Evolutionary conservation across 129 eudicot genomes (phyloP), one percentile per base, ranked within the genome.

Genomic region (Pulicaria dysenterica): DNA sequence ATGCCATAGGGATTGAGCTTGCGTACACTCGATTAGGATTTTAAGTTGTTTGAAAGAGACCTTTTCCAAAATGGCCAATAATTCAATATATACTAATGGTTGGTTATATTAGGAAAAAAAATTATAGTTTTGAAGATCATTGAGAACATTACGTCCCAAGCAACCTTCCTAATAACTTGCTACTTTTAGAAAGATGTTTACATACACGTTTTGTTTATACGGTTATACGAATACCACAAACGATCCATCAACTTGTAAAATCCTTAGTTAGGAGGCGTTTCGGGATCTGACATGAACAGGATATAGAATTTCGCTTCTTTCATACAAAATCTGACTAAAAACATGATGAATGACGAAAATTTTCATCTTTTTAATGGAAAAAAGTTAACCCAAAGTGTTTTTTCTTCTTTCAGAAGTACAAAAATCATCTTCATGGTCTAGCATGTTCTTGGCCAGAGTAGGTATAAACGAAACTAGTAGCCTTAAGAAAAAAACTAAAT

Each of bases 11-110:
- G 56, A 10, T 42, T 63, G 55, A 74, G 37, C 43, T 77, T 69
- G 71, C 81, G 81, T 69, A 62, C 71, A 77, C 81, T 60, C 71
- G 34, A 59, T 43, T 69, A n/a, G 5, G 39, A 49, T 49, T 50
- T n/a, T 8, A 60, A 17, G 70, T 61, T 17, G 5, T 46, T 61
- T 11, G 72, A 77, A 77, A 69, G 17, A 47, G 69, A 39, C 64
- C 4, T 3, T 31, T 69, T 51, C 81, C 47, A 58, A 5, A 47
- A 11, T 58, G 51, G 40, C 63, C 36, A 38, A 76, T 8, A 59
- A 63, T 42, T 34, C 73, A 44, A 65, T 11, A n/a, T n/a, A n/a
- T n/a, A 55, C 58, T 62, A 16, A 58, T 67, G 8, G 39, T 58
- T 46, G 5, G 13, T 39, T 31, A 9, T 43, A n/a, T 9, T n/a